A percentile compares a stretch with the other conserved stretches of the same genome.
Evolutionary conservation across 352 stramenopile genomes (phyloP).

Genomic region (Phytophthora macrochlamydospora): DNA sequence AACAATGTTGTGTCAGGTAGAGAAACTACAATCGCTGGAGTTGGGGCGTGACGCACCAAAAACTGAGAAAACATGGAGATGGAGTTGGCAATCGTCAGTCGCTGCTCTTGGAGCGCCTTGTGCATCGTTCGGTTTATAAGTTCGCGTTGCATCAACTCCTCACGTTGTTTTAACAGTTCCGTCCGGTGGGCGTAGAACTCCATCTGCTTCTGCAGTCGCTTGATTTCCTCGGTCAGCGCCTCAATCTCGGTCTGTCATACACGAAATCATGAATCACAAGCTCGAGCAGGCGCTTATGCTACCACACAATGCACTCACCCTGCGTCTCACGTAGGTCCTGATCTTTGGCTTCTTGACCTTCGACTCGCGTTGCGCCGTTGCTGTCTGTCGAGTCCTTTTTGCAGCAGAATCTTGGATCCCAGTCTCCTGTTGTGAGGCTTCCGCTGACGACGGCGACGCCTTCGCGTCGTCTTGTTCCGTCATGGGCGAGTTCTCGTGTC

Average conservation of each 20-base stretch:
- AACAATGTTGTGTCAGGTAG: too few relatives aligned
- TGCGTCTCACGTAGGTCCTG: slow-evolving; percentile 30
- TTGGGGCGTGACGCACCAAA: slow-evolving; percentile 20
- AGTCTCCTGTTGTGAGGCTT: too few relatives aligned
- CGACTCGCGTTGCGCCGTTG: slow-evolving; percentile 4
- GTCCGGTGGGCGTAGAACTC: slow-evolving; percentile 11
- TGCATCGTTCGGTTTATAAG: slow-evolving; percentile 24
- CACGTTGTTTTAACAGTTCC: slow-evolving; percentile 12
- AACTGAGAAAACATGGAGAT: slow-evolving; percentile 34
- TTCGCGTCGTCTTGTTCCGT: too few relatives aligned
- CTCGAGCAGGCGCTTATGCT: not conserved
- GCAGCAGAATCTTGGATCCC: not conserved
- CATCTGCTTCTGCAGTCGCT: slow-evolving; percentile 29
- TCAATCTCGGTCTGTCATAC: slow-evolving; percentile 27
- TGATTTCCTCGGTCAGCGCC: slow-evolving; percentile 22
- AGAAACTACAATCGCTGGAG: not conserved
- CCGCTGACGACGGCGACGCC: too few relatives aligned
- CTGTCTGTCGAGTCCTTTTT: slow-evolving; percentile 11
- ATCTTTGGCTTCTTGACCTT: slow-evolving; percentile 30
- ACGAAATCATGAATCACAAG: not conserved
- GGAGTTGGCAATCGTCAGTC: slow-evolving; percentile 28
- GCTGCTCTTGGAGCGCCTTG: slow-evolving; percentile 19
- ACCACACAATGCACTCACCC: slow-evolving; percentile 1
- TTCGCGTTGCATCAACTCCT: slow-evolving; percentile 22
- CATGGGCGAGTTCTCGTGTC: too few relatives aligned